Percentiles rank a stretch among this genome's conserved stretches.
Evolutionary conservation across 116 monocot genomes (phyloP).

Genomic region (Zostera marina): DNA sequence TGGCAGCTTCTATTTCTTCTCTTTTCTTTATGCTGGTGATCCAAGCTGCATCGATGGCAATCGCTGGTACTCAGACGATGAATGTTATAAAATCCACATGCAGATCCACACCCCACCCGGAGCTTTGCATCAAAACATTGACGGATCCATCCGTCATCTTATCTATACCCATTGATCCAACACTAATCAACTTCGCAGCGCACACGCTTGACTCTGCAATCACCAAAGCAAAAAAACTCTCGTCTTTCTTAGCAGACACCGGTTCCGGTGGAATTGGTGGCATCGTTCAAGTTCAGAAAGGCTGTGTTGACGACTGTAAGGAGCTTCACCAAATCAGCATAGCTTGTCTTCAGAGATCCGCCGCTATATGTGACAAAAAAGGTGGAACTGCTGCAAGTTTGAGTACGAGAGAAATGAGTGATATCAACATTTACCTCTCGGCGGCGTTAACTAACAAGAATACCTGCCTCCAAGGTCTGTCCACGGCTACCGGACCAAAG

Average conservation of each 20-base stretch:
- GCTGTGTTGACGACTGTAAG: conserved; percentile 61
- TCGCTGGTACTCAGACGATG: not conserved
- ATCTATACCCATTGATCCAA: conserved; percentile 26
- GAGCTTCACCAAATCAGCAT: conserved; percentile 65
- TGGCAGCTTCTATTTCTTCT: too few relatives aligned
- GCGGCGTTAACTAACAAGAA: conserved; percentile 70
- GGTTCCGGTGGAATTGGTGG: not conserved
- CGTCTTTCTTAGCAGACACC: conserved; percentile 18
- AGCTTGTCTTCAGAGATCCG: conserved; percentile 39
- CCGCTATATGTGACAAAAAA: conserved; percentile 13
- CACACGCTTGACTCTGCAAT: conserved; percentile 40
- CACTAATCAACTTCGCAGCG: conserved; percentile 29
- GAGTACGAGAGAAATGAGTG: conserved; percentile 5
- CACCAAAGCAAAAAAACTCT: conserved; percentile 28
- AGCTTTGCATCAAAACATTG: conserved; percentile 42
- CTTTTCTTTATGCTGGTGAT: too few relatives aligned
- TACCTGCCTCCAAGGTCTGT: conserved; percentile 76
- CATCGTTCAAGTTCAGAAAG: conserved; percentile 32
- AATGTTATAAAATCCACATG: conserved; percentile 14
- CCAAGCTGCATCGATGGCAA: too few relatives aligned
- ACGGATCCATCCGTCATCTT: conserved; percentile 35
- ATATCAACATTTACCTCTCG: conserved; percentile 41
- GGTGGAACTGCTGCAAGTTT: too few relatives aligned
- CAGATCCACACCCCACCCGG: conserved; percentile 54
- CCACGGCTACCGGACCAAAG: conserved; percentile 24